Conservation (phyloP, 495 filamentous ascomycete genomes). For the Hyaloscypha hepaticicola region DNA sequence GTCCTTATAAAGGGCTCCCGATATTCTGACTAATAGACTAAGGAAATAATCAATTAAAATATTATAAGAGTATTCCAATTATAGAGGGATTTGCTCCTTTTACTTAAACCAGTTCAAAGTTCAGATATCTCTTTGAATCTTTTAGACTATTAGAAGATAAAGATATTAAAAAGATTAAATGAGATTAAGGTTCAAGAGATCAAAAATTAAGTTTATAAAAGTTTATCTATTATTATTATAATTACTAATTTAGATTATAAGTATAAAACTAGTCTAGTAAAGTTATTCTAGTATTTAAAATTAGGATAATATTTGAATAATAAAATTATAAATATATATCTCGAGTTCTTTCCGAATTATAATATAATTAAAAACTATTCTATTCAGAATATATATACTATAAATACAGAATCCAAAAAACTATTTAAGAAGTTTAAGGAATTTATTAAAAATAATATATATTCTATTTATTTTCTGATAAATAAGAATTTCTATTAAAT, state of each 20-base stretch:
- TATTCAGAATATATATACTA: background rate
- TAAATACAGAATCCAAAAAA: background rate
- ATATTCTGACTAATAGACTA: slow-evolving; percentile 3
- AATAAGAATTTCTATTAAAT: background rate
- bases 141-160: background rate
- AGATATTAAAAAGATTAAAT: slow-evolving; percentile 17
- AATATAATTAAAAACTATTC: background rate
- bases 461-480: slow-evolving; percentile 13
- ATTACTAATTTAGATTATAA: background rate
- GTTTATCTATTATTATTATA: background rate
- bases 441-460: slow-evolving; percentile 7
- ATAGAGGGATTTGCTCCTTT: no score
- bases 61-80: no score
- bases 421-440: background rate
- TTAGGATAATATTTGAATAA: slow-evolving; percentile 8
- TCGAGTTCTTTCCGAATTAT: slow-evolving; percentile 5
- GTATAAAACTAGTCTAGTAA: background rate
- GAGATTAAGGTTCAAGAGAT: slow-evolving; percentile 7
- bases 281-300: slow-evolving; percentile 14
- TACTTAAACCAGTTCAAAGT: background rate
- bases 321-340: slow-evolving; percentile 16
- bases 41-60: background rate
- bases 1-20: background rate
- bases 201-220: background rate
- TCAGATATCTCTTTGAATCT: slow-evolving; percentile 1